phyloP scores from a whole-genome alignment of 139 green algal species.

The Chlorella vulgaris region DNA sequence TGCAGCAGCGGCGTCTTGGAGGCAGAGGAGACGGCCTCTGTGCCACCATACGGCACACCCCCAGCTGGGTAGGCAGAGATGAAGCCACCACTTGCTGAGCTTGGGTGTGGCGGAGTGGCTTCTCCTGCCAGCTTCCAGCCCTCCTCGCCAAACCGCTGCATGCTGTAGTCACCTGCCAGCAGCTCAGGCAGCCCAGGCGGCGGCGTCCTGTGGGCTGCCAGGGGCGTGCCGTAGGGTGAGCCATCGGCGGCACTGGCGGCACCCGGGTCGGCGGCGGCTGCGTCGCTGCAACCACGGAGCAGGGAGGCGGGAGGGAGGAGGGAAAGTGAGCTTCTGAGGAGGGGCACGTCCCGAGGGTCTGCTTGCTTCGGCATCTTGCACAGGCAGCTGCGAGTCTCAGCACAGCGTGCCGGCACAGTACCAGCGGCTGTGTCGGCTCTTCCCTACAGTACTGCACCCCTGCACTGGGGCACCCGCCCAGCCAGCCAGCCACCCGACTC shows the following conservation, averaged over 20 bases:
- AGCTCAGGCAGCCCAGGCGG: slow-evolving; percentile 19
- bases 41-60: no score
- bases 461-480: no score
- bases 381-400: no score
- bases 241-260: neutral
- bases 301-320: neutral
- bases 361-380: no score
- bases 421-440: no score
- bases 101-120: slow-evolving; percentile 1
- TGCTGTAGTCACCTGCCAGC: slow-evolving; percentile 35
- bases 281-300: neutral
- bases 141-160: slow-evolving; percentile 10
- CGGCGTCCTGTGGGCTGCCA: slow-evolving; percentile 16
- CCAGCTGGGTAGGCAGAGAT: slow-evolving; percentile 18
- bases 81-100: neutral
- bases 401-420: no score
- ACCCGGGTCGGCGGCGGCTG: neutral
- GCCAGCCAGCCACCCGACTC: neutral
- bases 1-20: slow-evolving; percentile 26
- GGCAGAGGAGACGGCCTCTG: neutral
- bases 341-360: no score
- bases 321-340: no score
- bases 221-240: neutral
- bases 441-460: no score
- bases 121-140: neutral